Conservation (phyloP, 148 eudicot species). For the Dysphania ambrosioides region DNA sequence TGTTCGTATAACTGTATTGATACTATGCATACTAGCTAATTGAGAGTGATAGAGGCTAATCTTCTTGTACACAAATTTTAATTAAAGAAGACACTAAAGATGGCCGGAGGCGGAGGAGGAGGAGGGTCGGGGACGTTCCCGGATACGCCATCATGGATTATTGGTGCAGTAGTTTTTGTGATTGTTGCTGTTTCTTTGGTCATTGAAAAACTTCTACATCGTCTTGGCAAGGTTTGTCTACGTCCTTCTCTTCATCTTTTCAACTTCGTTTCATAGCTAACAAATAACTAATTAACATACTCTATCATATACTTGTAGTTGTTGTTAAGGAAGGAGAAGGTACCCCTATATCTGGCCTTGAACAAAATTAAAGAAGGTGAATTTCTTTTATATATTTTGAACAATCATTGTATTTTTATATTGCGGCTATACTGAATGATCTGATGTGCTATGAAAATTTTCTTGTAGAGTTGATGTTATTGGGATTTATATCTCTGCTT, state of each 20-base stretch:
- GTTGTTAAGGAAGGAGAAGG: conserved; percentile 18
- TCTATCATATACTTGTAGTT: not conserved
- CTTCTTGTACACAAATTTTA: not conserved
- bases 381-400: not conserved
- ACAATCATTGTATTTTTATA: not conserved
- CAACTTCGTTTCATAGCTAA: not conserved
- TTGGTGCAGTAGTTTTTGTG: conserved; percentile 26
- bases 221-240: conserved; percentile 26
- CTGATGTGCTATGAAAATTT: not conserved
- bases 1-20: not conserved
- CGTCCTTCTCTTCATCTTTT: not conserved
- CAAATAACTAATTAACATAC: not conserved
- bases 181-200: conserved; percentile 25
- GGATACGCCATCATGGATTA: conserved; percentile 32
- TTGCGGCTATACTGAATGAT: not conserved
- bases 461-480: conserved; percentile 29
- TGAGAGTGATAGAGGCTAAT: not conserved
- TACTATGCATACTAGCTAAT: too few relatives aligned
- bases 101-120: conserved; percentile 29
- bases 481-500: conserved; percentile 32
- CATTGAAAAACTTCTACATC: conserved; percentile 28
- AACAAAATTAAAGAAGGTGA: conserved; percentile 30
- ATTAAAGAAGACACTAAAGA: not conserved
- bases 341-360: conserved; percentile 28
- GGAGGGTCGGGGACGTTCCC: conserved; percentile 22